A percentile compares a stretch with the other conserved stretches of the same genome.
Conservation (phyloP, 441 rosid species). For the Codiaeum variegatum region DNA sequence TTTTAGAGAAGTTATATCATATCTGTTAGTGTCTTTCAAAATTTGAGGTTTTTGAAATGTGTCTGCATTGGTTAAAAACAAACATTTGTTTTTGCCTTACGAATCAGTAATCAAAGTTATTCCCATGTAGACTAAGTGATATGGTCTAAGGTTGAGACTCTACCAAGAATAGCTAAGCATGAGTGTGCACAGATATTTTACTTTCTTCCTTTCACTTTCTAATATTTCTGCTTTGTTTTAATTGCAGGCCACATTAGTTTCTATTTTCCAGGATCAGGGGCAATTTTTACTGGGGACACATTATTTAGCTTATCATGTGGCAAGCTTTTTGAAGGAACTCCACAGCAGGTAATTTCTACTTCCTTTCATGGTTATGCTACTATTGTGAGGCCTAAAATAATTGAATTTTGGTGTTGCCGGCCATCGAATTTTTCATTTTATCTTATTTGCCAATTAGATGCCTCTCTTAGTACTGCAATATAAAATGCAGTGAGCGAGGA, state of each 20-base stretch:
- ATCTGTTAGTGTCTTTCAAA: not conserved
- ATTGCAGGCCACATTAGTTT: conserved; percentile 90
- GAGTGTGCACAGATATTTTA: not conserved
- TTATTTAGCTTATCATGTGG: conserved; percentile 98
- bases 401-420: not conserved
- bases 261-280: conserved; percentile 84
- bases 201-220: conserved; percentile 7
- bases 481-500: not conserved
- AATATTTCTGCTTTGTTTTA: conserved; percentile 17
- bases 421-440: not conserved
- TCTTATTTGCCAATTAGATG: not conserved
- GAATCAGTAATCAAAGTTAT: not conserved
- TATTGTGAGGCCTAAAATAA: not conserved
- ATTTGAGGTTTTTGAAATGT: not conserved
- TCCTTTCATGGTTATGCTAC: conserved; percentile 3
- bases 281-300: conserved; percentile 89
- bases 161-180: not conserved
- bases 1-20: not conserved
- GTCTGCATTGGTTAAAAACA: not conserved
- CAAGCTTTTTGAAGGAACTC: conserved; percentile 90
- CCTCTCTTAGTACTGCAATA: not conserved
- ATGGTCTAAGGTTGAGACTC: not conserved
- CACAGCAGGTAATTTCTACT: conserved; percentile 63
- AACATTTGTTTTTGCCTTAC: not conserved
- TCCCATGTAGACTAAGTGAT: not conserved